Conservation (phyloP, 176 grass and related monocot species). For the Aegilops speltoides region DNA sequence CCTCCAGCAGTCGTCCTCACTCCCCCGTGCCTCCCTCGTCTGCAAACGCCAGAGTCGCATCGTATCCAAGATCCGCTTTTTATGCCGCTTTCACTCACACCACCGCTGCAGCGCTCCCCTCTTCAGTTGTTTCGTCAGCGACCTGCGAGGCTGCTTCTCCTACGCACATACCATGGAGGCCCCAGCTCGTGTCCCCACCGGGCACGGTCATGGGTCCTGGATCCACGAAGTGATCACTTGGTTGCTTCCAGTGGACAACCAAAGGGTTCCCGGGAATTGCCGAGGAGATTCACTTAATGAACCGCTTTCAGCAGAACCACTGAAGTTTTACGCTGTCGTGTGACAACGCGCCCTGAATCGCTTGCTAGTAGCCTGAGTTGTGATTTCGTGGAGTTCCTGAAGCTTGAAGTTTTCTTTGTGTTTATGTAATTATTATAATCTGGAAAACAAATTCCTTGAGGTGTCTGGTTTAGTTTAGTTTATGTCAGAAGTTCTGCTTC, state of each 20-base stretch:
- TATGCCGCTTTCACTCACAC: not conserved
- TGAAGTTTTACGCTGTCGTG: not conserved
- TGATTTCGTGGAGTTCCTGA: too few species aligned
- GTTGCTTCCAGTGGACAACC: not conserved
- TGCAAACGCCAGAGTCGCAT: not conserved
- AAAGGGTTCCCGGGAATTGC: not conserved
- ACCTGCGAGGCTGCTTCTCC: not conserved
- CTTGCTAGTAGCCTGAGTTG: not conserved
- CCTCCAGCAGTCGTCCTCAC: not conserved
- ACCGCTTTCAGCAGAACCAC: not conserved
- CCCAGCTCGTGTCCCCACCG: not conserved
- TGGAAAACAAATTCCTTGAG: too few species aligned
- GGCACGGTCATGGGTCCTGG: not conserved
- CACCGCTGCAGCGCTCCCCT: not conserved
- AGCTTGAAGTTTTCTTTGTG: too few species aligned
- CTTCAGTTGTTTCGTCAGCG: not conserved
- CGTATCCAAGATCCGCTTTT: not conserved
- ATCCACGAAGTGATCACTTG: not conserved
- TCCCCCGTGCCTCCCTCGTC: not conserved
- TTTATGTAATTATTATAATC: too few species aligned
- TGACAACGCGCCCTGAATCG: not conserved
- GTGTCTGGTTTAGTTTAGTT: not conserved
- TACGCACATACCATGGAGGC: not conserved
- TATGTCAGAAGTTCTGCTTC: not conserved
- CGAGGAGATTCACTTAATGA: not conserved